Evolutionary conservation across 2,329 filamentous ascomycete genomes (phyloP), one percentile per base, ranked within the genome.

Genomic region (Corinectria fuckeliana): DNA sequence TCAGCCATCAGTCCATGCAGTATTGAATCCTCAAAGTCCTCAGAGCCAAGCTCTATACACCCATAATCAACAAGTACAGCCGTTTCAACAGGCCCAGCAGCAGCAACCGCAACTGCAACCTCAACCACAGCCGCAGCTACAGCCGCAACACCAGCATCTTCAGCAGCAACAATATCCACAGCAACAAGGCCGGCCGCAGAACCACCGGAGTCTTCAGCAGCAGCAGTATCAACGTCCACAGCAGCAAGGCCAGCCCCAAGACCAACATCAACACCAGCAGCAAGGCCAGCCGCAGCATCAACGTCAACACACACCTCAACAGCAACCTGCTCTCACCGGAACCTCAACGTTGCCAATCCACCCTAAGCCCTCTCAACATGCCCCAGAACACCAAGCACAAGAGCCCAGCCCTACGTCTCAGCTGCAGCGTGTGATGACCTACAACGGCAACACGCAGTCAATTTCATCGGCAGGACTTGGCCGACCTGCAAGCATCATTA

Each of bases 401-500:
- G 49, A 60, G 1, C 26, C 54, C 14, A 57, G 38, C 18, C 50
- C 58, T 11, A 3, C 25, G 3, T 39, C 56, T 0, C 65, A 61
- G 1, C 28, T 45, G 4, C 58, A 61, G 8, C 58, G 42, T 0
- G 44, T 55, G 25, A 45, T 3, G 8, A 62, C 57, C 36, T 38
- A 56, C 11, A 47, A 56, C n/a, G 51, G 16, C 25, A 61, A 48
- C 42, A 42, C 57, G 9, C 45, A 42, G 4, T 55, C 60, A 5
- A 49, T 52, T 13, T 39, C 57, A 23, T n/a, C 42, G 14, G 44
- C 47, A 3, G 32, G 32, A n/a, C 20, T 56, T 18, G 62, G 59
- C 4, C 61, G 50, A 32, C 56, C 49, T 1, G 47, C 58, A 0
- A 69, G 65, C 7, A 28, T 65, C 28, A 60, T 55, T 4, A 48